Base-by-base conservation (phyloP, 352 stramenopile genomes). In the Pythium biforme region DNA sequence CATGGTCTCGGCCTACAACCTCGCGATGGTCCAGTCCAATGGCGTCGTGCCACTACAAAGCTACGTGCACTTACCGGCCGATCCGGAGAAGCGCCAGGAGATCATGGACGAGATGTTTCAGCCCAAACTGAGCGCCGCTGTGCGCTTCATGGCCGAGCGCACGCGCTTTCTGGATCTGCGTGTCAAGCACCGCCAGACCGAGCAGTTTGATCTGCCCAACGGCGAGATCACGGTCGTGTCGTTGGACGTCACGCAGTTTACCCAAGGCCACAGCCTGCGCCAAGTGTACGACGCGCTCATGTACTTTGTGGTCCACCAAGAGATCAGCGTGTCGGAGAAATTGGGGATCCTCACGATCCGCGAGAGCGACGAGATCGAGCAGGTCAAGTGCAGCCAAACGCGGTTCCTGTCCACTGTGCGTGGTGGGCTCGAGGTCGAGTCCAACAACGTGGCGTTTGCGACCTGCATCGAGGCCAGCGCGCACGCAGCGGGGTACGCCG, bases 1-100 rank as follows among this genome's bases (percentile, higher is more conserved):
- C 26, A 69, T 69, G 62, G 40, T 69, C 20, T 64, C 62, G 10
- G 40, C 62, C 9, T 64, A 60, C 37, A 50, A 64, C 29, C 10
- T 29, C 17, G n/a, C n/a, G 10, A 55, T 55, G 49, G 29, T 43
- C 20, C 52, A 49, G 22, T 14, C 20, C 23, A 9, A 14, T 8
- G 14, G n/a, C 23, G 45, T 34, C 37, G 39, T 50, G 11, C 61
- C 61, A 12, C 40, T 69, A 12, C 49, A 52, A 19, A 59, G 45
- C 7, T 63, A 34, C 22, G 49, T 69, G 6, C 62, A 69, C 40
- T 27, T 69, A 17, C 46, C 54, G 0, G 23, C n/a, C 1, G 54
- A 69, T 15, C 0, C 3, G 0, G 9, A 31, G 2, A 12, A 48
- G 19, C 62, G 62, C 0, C 23, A 41, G n/a, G 33, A 50, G 29